Conservation (phyloP, 129 eudicot species). For the Lonicera japonica region DNA sequence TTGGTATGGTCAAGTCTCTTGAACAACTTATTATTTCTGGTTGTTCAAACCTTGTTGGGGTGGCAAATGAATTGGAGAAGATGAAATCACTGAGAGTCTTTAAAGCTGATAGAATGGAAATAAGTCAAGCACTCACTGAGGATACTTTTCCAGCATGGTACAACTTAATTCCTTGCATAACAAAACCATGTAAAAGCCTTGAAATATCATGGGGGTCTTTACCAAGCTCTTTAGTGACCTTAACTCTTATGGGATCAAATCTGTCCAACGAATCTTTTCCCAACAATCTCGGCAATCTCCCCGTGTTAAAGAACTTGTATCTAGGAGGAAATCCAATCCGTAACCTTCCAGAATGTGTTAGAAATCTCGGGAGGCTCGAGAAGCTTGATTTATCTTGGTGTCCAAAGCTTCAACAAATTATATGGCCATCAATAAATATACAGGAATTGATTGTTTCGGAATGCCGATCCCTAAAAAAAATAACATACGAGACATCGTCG, state of each 20-base stretch:
- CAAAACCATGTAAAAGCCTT: not conserved
- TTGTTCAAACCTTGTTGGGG: not conserved
- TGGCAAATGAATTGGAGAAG: not conserved
- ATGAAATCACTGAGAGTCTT: not conserved
- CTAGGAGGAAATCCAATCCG: too few species aligned
- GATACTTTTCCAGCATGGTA: not conserved
- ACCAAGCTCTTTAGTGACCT: not conserved
- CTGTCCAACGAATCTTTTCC: not conserved
- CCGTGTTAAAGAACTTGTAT: not conserved
- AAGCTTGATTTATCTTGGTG: not conserved
- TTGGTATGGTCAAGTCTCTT: not conserved
- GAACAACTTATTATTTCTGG: not conserved
- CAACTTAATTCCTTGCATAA: too few species aligned
- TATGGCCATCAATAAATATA: not conserved
- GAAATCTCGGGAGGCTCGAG: not conserved
- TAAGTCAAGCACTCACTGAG: not conserved
- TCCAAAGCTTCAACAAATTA: too few species aligned
- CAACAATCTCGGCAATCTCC: not conserved
- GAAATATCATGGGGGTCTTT: not conserved
- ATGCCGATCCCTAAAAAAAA: not conserved
- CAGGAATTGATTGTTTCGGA: not conserved
- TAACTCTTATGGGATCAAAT: too few species aligned
- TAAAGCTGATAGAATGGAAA: not conserved
- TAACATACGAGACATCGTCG: not conserved
- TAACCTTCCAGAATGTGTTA: not conserved